Evolutionary conservation across 2,329 filamentous ascomycete genomes (phyloP), one percentile per base, ranked within the genome.

Genomic region (Lasiodiplodia theobromae): DNA sequence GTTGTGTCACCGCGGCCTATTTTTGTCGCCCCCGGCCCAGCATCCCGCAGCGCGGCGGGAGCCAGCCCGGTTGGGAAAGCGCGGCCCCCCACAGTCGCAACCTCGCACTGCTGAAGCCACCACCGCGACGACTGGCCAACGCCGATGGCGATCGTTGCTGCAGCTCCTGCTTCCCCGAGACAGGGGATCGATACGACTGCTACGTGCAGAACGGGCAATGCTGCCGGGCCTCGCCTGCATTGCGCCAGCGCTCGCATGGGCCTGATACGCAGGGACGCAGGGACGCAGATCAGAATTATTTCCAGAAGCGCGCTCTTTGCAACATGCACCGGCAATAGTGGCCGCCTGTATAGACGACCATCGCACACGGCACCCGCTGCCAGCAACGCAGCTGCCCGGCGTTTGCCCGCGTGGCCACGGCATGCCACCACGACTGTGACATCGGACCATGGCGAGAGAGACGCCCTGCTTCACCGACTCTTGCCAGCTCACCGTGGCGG

Each of bases 181-280:
- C 63, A 66, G 63, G 63, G 63, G 63, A 47, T 16, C 21, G 63
- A 34, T 38, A 54, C 49, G 49, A 28, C 47, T 65, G 62, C 47
- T 54, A 49, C 47, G 62, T 66, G 63, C 52, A 56, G 60, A 64
- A 64, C 31, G n/a, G 60, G 60, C 47, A 66, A 51, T 56, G 31
- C 63, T 66, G 16, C 49, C 52, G 52, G 63, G 31, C 63, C 34
- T 54, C 63, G 63, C 54, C 53, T 67, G 54, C 54, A 67, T 67
- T 68, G 54, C 66, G 53, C 54, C 54, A 68, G 66, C 66, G 44
- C 54, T 58, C 52, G 64, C 64, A 56, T 57, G 64, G 64, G 12
- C 64, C 51, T 57, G 64, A 56, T 67, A 58, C 65, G 65, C 65
- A 67, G 65, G 38, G 64, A 67, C 65, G 53, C 65, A 66, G 63